A percentile compares a stretch with the other conserved stretches of the same genome.
Evolutionary conservation across 176 grass and related monocot genomes (phyloP).

Genomic region (Phoenix dactylifera): DNA sequence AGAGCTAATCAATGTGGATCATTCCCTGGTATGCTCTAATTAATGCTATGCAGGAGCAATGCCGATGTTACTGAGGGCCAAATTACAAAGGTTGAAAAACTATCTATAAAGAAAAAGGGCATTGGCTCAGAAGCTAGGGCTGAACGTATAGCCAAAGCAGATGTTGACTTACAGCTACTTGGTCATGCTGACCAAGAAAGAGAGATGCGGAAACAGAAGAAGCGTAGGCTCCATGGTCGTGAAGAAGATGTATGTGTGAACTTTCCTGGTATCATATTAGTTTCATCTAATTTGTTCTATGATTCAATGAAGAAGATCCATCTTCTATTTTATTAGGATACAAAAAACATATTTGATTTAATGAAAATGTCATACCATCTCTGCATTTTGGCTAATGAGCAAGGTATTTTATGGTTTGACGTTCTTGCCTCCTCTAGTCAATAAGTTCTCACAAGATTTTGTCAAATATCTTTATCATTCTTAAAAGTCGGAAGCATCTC

Average conservation of each 20-base stretch:
- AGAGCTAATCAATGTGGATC: too few relatives aligned
- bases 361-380: too few relatives aligned
- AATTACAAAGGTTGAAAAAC: slow-evolving; percentile 48
- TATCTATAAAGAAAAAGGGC: slow-evolving; percentile 92
- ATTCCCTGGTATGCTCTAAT: background rate
- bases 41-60: slow-evolving; percentile 31
- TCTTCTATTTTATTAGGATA: too few relatives aligned
- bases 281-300: too few relatives aligned
- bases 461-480: too few relatives aligned
- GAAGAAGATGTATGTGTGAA: slow-evolving; percentile 60
- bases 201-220: slow-evolving; percentile 81
- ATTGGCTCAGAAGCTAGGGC: slow-evolving; percentile 78
- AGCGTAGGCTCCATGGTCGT: slow-evolving; percentile 61
- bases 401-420: too few relatives aligned
- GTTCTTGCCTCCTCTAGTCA: too few relatives aligned
- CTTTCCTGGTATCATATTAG: background rate
- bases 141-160: slow-evolving; percentile 50
- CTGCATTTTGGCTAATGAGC: too few relatives aligned
- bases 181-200: slow-evolving; percentile 88
- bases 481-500: too few relatives aligned
- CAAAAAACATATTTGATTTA: too few relatives aligned
- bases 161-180: slow-evolving; percentile 81
- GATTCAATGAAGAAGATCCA: too few relatives aligned
- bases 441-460: too few relatives aligned
- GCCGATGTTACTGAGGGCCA: slow-evolving; percentile 31